Evolutionary conservation across 169 alveolate genomes (phyloP).

Genomic region (Miamiensis avidus): DNA sequence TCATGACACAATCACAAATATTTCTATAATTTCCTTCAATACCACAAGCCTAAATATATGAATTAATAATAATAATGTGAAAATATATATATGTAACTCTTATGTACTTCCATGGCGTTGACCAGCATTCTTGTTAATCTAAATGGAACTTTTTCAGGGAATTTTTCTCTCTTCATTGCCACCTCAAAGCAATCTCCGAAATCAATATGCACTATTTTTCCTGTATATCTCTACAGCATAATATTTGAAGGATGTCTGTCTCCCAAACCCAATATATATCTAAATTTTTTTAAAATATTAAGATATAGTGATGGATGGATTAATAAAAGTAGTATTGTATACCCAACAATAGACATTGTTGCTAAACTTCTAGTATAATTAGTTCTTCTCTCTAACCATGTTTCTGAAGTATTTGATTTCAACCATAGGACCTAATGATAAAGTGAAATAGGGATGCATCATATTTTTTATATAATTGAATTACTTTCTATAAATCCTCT

Average conservation of each 20-base stretch:
- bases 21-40: conserved; percentile 72
- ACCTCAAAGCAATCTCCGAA: conserved; percentile 98
- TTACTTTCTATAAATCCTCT: conserved; percentile 33
- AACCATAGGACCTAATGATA: conserved; percentile 74
- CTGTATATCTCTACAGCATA: conserved; percentile 90
- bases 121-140: conserved; percentile 96
- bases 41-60: conserved; percentile 55
- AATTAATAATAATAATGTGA: too few species aligned
- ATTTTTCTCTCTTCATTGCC: conserved; percentile 92
- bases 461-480: neutral
- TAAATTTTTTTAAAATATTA: too few species aligned
- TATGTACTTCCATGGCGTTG: conserved; percentile 89
- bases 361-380: conserved; percentile 91
- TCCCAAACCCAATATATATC: conserved; percentile 94
- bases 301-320: too few species aligned
- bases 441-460: too few species aligned
- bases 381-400: conserved; percentile 91
- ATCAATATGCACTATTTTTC: conserved; percentile 95
- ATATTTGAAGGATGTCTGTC: conserved; percentile 98
- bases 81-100: too few species aligned
- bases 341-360: conserved; percentile 97
- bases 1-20: conserved; percentile 89
- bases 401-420: conserved; percentile 85
- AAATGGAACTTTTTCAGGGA: conserved; percentile 98
- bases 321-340: too few species aligned